Base-by-base conservation (phyloP, 106 monocot species). In the Acanthochlamys bracteata region DNA sequence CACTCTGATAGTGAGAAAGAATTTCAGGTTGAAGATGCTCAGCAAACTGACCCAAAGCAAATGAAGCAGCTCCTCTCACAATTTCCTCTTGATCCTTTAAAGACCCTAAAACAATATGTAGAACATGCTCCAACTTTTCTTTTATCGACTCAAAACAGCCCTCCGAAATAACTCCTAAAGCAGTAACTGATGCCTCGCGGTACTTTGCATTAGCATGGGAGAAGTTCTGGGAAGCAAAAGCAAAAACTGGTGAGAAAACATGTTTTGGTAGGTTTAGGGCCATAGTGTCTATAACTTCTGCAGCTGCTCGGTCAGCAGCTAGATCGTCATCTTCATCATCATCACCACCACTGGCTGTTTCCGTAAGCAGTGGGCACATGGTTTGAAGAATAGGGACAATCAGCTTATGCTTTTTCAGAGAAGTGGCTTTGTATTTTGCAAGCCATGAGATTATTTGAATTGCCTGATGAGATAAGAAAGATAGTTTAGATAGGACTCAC, bases 231-330 rank as follows among this genome's bases (percentile, higher is more conserved):
- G 88, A 85, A 60, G 92, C 68, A 81, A 98, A 98, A 60, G 91
- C 92, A 75, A 83, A 75, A 51, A 98, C 74, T 26, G 83, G 85
- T 42, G 76, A 71, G 67, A 98, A 88, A 53, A 92, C 98, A 65
- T 89, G 83, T 60, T 81, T 98, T 53, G 98, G 98, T 58, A 98
- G 64, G 58, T 92, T 92, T 24, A 91, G 69, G 56, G 98, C 92
- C 98, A 98, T 85, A 19, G 92, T 98, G 75, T 98, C 98, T 55
- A 98, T 92, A 26, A 98, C 98, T 81, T 98, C 98, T 59, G 98
- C 98, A 61, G 98, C 92, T 70, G 88, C 85, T 60, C 98, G 79
- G 82, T 98, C 98, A 67, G 81, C 76, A 65, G 98, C 73, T 60
- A 98, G 84, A 73, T 92, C 96, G n/a, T n/a, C n/a, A n/a, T n/a